These are phyloP conservation scores for Colletotrichum spaethianum DNA, from an alignment of 2,329 filamentous ascomycete species.

Conservation along the genomic window DNA sequence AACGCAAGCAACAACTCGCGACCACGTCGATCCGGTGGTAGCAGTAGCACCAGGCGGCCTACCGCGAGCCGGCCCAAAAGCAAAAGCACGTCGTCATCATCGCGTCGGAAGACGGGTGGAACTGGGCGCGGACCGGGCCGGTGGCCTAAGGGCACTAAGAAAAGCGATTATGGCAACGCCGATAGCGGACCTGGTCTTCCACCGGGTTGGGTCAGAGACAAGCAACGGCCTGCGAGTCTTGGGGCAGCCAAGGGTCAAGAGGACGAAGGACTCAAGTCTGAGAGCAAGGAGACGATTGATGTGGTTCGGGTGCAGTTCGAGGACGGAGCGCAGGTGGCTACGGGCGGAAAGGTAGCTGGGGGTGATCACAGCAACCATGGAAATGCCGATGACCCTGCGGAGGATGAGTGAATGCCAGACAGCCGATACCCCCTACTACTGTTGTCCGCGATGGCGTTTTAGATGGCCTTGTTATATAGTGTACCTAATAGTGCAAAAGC, in stretches of 20 bases:
- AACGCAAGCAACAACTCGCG: slow-evolving; percentile 53
- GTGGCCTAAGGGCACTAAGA: slow-evolving; percentile 79
- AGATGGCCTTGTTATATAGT: slow-evolving; percentile 8
- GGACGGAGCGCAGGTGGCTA: slow-evolving; percentile 4
- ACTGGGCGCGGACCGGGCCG: slow-evolving; percentile 76
- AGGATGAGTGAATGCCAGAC: slow-evolving; percentile 26
- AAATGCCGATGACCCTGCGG: slow-evolving; percentile 4
- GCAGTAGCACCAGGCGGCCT: slow-evolving; percentile 46
- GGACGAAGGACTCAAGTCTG: not conserved
- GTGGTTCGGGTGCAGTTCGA: slow-evolving; percentile 40
- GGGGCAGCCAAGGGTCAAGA: slow-evolving; percentile 43
- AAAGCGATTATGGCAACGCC: slow-evolving; percentile 77
- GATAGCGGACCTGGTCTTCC: slow-evolving; percentile 76
- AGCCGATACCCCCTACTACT: slow-evolving; percentile 20
- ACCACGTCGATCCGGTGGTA: slow-evolving; percentile 55
- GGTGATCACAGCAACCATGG: not conserved
- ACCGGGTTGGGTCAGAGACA: slow-evolving; percentile 65
- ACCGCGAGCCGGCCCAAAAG: slow-evolving; percentile 56
- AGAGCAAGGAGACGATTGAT: slow-evolving; percentile 37
- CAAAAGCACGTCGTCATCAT: slow-evolving; percentile 51
- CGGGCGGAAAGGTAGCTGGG: not conserved
- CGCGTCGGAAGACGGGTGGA: slow-evolving; percentile 71
- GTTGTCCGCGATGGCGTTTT: slow-evolving; percentile 13
- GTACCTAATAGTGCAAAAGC: slow-evolving; percentile 20
- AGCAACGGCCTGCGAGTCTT: slow-evolving; percentile 39